Evolutionary conservation across 2,329 filamentous ascomycete genomes (phyloP).

Genomic region (Cyphellophora attinorum): DNA sequence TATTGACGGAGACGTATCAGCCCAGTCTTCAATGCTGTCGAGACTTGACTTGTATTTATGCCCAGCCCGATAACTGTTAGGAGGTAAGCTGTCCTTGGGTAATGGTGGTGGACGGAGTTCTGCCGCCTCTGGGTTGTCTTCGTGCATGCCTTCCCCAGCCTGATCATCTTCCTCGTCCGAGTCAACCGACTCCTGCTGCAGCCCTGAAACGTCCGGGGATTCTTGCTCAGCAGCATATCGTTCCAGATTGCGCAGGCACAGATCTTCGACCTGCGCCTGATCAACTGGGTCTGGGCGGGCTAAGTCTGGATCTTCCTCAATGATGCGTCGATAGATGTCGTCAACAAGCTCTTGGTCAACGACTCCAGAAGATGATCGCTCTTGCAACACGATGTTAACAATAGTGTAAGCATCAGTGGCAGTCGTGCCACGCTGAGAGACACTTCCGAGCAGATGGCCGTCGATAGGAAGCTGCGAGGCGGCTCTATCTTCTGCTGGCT

Average conservation of each 20-base stretch:
- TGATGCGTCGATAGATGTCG: conserved; percentile 25
- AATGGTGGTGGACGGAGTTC: not conserved
- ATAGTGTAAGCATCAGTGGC: conserved; percentile 18
- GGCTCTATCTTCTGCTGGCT: too few species aligned
- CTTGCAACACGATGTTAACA: conserved; percentile 18
- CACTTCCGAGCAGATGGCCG: too few species aligned
- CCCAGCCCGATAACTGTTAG: conserved; percentile 10
- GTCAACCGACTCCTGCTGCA: not conserved
- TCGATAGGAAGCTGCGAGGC: too few species aligned
- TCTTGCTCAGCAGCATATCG: conserved; percentile 9
- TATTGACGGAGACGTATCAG: conserved; percentile 39
- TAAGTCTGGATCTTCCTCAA: conserved; percentile 41
- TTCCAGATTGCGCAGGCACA: conserved; percentile 43
- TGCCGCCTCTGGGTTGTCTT: not conserved
- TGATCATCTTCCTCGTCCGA: not conserved
- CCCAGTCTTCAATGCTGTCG: conserved; percentile 36
- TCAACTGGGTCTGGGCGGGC: conserved; percentile 46
- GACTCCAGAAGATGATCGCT: conserved; percentile 19
- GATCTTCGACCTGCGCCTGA: conserved; percentile 43
- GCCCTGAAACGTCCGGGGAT: conserved; percentile 1
- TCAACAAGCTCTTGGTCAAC: conserved; percentile 23
- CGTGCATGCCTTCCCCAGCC: not conserved
- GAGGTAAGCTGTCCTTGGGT: conserved; percentile 4
- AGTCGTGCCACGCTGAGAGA: too few species aligned
- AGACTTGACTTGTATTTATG: conserved; percentile 31